Evolutionary conservation across 75 land plant species (phyloP), one percentile per base, ranked within the genome.

Genomic region (Sequoia sempervirens): DNA sequence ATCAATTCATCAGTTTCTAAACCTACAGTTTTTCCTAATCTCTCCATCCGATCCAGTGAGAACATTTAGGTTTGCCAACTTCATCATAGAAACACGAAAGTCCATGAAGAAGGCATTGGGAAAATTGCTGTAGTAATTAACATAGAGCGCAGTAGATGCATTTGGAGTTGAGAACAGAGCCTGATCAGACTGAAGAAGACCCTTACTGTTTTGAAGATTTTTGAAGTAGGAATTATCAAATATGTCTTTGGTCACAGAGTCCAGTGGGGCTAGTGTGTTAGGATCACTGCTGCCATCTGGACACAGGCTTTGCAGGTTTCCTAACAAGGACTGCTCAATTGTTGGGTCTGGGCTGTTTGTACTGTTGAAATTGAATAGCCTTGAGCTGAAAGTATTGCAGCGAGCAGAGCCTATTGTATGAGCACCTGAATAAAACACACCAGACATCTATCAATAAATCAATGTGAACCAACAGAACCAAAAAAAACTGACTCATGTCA

Each of bases 21-120:
- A 86, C 80, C 94, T 88, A 85, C 94, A 92, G 52, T 93, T 93
- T 68, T 73, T 86, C 11, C 93, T 53, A n/a, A 93, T 91, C 84
- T 93, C 84, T 46, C 94, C 93, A 45, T 58, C 56, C 0, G 90
- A 85, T 2, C 93, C 94, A 26, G 89, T 91, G 13, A 90, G 82
- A 5, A 91, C 90, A 26, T 89, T 85, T 7, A 93, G 85, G 61
- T 84, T 91, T 37, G 89, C 91, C 96, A 95, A 91, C 86, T 83
- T 91, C 84, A 90, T 81, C 94, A 95, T 95, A 52, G 94, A 86
- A 70, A 66, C 80, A 2, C 50, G 70, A 72, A 95, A 94, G 80
- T 91, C 88, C 43, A 1, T 23, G 85, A 87, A 81, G 88, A 95
- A 94, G 18, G 80, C 83, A n/a, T 37, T 38, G 20, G 79, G 53